Evolutionary conservation across 305 asterid genomes (phyloP).

Genomic region (Fraxinus nigra): DNA sequence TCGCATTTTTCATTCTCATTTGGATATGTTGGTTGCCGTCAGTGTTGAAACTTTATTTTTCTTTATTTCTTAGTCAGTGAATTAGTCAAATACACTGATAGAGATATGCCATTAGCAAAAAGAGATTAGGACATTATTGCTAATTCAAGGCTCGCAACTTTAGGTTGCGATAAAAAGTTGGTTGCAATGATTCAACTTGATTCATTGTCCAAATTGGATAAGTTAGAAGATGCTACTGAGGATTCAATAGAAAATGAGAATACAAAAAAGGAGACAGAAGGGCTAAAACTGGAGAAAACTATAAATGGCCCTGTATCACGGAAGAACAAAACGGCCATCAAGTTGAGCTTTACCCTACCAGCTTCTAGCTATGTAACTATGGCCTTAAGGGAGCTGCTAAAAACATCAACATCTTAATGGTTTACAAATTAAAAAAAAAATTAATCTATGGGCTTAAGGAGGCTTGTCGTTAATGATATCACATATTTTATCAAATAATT

Average conservation of each 20-base stretch:
- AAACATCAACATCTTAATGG: slow-evolving; percentile 82
- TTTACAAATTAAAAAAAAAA: no score
- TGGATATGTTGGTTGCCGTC: slow-evolving; percentile 9
- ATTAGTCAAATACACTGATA: slow-evolving; percentile 65
- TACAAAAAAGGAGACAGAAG: slow-evolving; percentile 25
- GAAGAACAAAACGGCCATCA: slow-evolving; percentile 63
- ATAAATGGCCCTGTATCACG: slow-evolving; percentile 29
- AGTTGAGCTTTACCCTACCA: slow-evolving; percentile 81
- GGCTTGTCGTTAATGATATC: no score
- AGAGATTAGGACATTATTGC: slow-evolving; percentile 70
- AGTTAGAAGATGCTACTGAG: slow-evolving; percentile 22
- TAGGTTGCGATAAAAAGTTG: slow-evolving; percentile 28
- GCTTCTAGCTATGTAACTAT: slow-evolving; percentile 92
- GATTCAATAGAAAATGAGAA: slow-evolving; percentile 24
- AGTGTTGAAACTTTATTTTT: slow-evolving; percentile 12
- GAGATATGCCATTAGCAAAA: slow-evolving; percentile 61
- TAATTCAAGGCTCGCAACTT: slow-evolving; percentile 35
- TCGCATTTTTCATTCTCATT: slow-evolving; percentile 1
- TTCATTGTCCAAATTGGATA: slow-evolving; percentile 26
- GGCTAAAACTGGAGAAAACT: slow-evolving; percentile 29
- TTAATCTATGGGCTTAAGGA: no score
- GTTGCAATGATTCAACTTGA: slow-evolving; percentile 19
- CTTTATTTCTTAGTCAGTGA: slow-evolving; percentile 48
- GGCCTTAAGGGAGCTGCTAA: slow-evolving; percentile 93
- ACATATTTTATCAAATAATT: no score